Conservation (phyloP, 352 stramenopile genomes). For the Pythium chondricola region DNA sequence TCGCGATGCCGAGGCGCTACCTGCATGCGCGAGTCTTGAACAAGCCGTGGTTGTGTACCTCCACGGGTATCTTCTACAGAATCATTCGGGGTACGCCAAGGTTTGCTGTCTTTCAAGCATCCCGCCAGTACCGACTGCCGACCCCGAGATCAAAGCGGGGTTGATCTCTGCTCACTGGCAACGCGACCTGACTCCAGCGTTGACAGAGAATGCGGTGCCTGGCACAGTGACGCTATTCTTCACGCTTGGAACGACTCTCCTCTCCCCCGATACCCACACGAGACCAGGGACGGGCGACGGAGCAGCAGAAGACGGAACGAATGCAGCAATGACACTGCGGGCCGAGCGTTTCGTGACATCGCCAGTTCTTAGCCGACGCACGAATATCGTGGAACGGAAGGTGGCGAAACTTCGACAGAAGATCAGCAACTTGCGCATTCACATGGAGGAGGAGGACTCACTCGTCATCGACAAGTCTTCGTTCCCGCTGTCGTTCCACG, state of each 20-base stretch:
- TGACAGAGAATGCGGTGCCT: constrained; percentile 6
- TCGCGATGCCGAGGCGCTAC: constrained; percentile 40
- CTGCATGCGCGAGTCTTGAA: constrained; percentile 19
- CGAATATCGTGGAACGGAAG: constrained; percentile 21
- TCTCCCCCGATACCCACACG: too few species aligned
- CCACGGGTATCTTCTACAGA: constrained; percentile 51
- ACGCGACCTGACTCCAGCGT: constrained; percentile 43
- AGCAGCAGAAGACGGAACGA: constrained; percentile 1
- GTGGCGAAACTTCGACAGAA: constrained; percentile 25
- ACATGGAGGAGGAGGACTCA: constrained; percentile 65
- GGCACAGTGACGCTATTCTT: constrained; percentile 43
- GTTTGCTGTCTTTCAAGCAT: constrained; percentile 43
- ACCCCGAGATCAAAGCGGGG: constrained; percentile 57
- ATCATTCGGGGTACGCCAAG: constrained; percentile 53
- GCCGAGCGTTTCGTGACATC: constrained; percentile 43
- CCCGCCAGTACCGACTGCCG: constrained; percentile 28
- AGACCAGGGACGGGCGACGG: too few species aligned
- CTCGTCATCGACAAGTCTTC: constrained; percentile 34
- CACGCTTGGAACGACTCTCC: constrained; percentile 35
- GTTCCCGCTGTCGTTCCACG: constrained; percentile 27
- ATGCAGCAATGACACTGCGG: constrained; percentile 18
- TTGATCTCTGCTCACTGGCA: constrained; percentile 56
- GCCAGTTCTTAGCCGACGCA: constrained; percentile 46
- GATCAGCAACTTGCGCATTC: constrained; percentile 37
- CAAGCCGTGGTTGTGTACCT: constrained; percentile 33